Conservation (phyloP, 2,329 filamentous ascomycete species). For the Nemania diffusa region DNA sequence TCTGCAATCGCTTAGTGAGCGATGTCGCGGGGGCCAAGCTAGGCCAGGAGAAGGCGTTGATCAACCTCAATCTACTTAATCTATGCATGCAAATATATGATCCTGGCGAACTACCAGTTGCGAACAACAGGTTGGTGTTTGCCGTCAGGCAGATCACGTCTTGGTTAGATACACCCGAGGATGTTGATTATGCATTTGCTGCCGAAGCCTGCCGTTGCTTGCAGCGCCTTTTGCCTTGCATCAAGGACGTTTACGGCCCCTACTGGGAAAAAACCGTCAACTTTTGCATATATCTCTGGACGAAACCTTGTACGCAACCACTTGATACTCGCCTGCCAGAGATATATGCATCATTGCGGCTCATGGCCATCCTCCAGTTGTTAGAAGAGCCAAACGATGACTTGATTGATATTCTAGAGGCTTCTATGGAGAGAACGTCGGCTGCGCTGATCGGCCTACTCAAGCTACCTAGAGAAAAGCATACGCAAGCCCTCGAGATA, state of each 20-base stretch:
- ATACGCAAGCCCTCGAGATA: slow-evolving; percentile 75
- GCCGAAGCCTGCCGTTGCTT: slow-evolving; percentile 67
- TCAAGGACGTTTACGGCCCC: slow-evolving; percentile 85
- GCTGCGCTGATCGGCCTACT: slow-evolving; percentile 71
- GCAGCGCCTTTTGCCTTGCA: slow-evolving; percentile 72
- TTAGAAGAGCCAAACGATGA: slow-evolving; percentile 86
- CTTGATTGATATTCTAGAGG: slow-evolving; percentile 76
- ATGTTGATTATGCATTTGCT: slow-evolving; percentile 57
- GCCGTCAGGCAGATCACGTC: slow-evolving; percentile 80
- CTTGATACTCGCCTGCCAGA: slow-evolving; percentile 67
- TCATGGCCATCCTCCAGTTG: slow-evolving; percentile 71
- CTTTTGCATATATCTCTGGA: slow-evolving; percentile 69
- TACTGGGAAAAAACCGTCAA: slow-evolving; percentile 80
- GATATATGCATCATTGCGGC: slow-evolving; percentile 76
- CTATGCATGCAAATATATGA: slow-evolving; percentile 64
- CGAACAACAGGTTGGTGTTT: slow-evolving; percentile 79
- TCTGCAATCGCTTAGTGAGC: slow-evolving; percentile 70
- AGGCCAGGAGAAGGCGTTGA: slow-evolving; percentile 57
- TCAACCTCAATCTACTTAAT: slow-evolving; percentile 65
- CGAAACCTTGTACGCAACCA: slow-evolving; percentile 55
- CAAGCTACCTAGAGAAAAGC: slow-evolving; percentile 58
- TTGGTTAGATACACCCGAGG: slow-evolving; percentile 69
- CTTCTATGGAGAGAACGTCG: slow-evolving; percentile 66
- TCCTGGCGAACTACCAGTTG: slow-evolving; percentile 63
- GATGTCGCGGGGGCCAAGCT: slow-evolving; percentile 64